Evolutionary conservation across 805 yeast species (phyloP).

Genomic region (Yarrowia divulgata): DNA sequence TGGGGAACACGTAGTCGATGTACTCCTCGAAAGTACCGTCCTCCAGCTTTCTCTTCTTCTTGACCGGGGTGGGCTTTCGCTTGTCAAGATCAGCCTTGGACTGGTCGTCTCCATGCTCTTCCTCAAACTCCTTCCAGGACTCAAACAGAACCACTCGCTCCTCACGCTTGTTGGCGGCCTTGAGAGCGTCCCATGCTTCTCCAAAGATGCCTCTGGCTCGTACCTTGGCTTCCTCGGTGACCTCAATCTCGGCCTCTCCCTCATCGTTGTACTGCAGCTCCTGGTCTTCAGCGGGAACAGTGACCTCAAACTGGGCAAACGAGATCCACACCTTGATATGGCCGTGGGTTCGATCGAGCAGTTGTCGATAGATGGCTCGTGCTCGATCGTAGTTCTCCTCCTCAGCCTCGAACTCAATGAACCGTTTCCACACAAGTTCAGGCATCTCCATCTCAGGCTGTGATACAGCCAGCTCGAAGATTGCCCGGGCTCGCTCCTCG

Average conservation of each 20-base stretch:
- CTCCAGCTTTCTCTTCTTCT: slow-evolving; percentile 53
- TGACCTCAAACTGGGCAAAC: slow-evolving; percentile 73
- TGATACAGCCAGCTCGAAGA: slow-evolving; percentile 62
- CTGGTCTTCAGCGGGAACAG: slow-evolving; percentile 55
- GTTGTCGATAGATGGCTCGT: slow-evolving; percentile 57
- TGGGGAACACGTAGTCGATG: slow-evolving; percentile 71
- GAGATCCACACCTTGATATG: slow-evolving; percentile 63
- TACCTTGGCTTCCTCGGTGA: slow-evolving; percentile 59
- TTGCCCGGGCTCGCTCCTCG: slow-evolving; percentile 66
- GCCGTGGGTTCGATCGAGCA: slow-evolving; percentile 49
- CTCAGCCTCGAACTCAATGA: slow-evolving; percentile 68
- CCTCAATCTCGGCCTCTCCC: slow-evolving; percentile 57
- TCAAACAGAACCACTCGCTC: slow-evolving; percentile 63
- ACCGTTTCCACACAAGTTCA: slow-evolving; percentile 52
- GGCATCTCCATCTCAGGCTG: slow-evolving; percentile 47
- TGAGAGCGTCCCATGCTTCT: slow-evolving; percentile 58
- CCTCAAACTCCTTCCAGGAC: slow-evolving; percentile 71
- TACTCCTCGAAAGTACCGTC: slow-evolving; percentile 63
- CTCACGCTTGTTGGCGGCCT: slow-evolving; percentile 51
- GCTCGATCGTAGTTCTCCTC: slow-evolving; percentile 64
- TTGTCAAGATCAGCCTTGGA: slow-evolving; percentile 51
- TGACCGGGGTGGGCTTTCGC: slow-evolving; percentile 62
- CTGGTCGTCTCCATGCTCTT: slow-evolving; percentile 61
- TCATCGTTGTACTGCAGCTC: slow-evolving; percentile 58
- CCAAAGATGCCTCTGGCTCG: slow-evolving; percentile 65